phyloP scores from a whole-genome alignment of 768 basidiomycete genomes.

The Rhodotorula kratochvilovae region DNA sequence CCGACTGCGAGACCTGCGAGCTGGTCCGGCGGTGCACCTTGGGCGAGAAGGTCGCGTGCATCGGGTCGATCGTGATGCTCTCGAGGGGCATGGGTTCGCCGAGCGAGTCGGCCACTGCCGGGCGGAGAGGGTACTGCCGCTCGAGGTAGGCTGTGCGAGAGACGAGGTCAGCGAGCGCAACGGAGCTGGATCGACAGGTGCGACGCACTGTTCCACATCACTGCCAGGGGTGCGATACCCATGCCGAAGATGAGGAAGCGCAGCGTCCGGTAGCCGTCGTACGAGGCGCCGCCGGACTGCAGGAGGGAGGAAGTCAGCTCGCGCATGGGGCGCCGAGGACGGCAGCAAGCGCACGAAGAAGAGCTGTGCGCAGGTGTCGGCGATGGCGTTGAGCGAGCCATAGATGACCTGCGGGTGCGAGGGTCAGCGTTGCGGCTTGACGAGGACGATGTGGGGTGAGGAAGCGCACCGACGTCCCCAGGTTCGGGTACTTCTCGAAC shows the following conservation, averaged over 20 bases:
- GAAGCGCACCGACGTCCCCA: background rate
- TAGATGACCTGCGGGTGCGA: background rate
- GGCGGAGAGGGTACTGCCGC: background rate
- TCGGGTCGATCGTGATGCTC: background rate
- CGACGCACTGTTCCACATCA: slow-evolving; percentile 1
- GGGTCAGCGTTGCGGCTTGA: background rate
- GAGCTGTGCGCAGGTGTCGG: background rate
- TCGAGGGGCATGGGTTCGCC: background rate
- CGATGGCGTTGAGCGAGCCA: slow-evolving; percentile 1
- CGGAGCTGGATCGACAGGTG: no score
- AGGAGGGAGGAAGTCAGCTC: background rate
- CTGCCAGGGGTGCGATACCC: background rate
- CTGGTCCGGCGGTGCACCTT: background rate
- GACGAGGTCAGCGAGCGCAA: background rate
- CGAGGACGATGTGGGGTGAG: no score
- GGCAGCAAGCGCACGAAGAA: background rate
- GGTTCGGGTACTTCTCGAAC: background rate
- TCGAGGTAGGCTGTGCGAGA: slow-evolving; percentile 2
- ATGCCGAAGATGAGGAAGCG: slow-evolving; percentile 1
- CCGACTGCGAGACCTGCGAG: background rate
- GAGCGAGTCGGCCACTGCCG: background rate
- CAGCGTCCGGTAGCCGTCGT: background rate
- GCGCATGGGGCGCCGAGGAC: no score
- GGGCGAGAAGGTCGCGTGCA: background rate
- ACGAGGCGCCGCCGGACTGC: background rate